Conservation (phyloP, 257 asterid species). For the Petunia axillaris region DNA sequence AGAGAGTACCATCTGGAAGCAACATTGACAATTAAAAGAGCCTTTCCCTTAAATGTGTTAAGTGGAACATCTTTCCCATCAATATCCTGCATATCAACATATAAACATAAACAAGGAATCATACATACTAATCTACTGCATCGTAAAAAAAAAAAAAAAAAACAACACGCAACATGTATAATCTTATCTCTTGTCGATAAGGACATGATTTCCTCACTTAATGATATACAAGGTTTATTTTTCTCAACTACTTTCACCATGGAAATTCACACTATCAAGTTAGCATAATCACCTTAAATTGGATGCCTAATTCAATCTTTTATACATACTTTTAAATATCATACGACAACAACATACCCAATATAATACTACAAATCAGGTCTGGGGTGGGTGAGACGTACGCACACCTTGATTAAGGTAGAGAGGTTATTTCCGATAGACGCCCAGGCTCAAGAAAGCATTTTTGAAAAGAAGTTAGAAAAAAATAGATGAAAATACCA, state of each 20-base stretch:
- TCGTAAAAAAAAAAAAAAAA: neutral
- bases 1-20: slow-evolving; percentile 85
- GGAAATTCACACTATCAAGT: neutral
- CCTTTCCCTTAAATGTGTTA: slow-evolving; percentile 75
- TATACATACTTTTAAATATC: neutral
- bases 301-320: neutral
- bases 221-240: neutral
- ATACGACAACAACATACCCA: neutral
- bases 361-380: too few relatives aligned
- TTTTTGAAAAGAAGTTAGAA: too few relatives aligned
- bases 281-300: neutral
- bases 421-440: too few relatives aligned
- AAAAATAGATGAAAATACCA: too few relatives aligned
- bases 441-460: too few relatives aligned
- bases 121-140: neutral
- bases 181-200: neutral
- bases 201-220: neutral
- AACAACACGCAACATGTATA: neutral
- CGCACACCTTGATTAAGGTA: too few relatives aligned
- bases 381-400: too few relatives aligned
- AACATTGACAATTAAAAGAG: slow-evolving; percentile 84
- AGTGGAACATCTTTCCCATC: slow-evolving; percentile 82
- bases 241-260: neutral
- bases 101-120: neutral
- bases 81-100: slow-evolving; percentile 62